phyloP scores from a whole-genome alignment of 306 rosid genomes.

The Cyclanthera cordifolia region DNA sequence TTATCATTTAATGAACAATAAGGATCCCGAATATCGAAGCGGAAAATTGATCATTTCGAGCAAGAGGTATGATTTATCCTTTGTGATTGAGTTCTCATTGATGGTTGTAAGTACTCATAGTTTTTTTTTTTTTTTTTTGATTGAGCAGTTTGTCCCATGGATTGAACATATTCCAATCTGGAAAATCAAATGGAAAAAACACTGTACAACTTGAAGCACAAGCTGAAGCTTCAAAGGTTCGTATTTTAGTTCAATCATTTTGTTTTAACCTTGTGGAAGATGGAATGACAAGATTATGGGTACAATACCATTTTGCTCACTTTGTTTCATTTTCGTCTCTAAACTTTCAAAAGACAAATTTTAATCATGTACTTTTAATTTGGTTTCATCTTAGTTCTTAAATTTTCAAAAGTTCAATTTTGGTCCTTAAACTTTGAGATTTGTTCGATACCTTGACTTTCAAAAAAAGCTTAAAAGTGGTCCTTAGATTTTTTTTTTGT shows the following conservation, averaged over 20 bases:
- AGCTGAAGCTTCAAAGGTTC: slow-evolving; percentile 55
- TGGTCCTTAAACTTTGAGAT: too few species aligned
- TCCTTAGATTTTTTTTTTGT: too few species aligned
- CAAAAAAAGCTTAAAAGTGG: too few species aligned
- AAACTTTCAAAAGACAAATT: too few species aligned
- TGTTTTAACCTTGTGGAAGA: not conserved
- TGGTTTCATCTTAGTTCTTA: too few species aligned
- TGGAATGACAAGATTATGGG: not conserved
- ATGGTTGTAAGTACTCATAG: slow-evolving; percentile 10
- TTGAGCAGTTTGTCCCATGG: slow-evolving; percentile 79
- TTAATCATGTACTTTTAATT: too few species aligned
- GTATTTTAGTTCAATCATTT: slow-evolving; percentile 16
- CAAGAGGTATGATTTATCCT: slow-evolving; percentile 39
- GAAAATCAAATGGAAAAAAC: slow-evolving; percentile 41
- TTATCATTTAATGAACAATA: slow-evolving; percentile 77
- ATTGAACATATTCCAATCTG: slow-evolving; percentile 58
- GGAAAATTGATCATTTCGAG: slow-evolving; percentile 72
- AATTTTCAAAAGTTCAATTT: too few species aligned
- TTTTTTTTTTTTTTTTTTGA: too few species aligned
- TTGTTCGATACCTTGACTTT: too few species aligned
- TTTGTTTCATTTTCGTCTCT: too few species aligned
- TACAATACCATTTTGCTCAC: too few species aligned
- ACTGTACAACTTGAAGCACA: slow-evolving; percentile 47
- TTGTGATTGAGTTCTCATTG: not conserved
- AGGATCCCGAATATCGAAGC: slow-evolving; percentile 79